These are phyloP conservation scores for Termitomyces sp. DNA, from an alignment of 768 basidiomycete genomes.

Conservation along the genomic window DNA sequence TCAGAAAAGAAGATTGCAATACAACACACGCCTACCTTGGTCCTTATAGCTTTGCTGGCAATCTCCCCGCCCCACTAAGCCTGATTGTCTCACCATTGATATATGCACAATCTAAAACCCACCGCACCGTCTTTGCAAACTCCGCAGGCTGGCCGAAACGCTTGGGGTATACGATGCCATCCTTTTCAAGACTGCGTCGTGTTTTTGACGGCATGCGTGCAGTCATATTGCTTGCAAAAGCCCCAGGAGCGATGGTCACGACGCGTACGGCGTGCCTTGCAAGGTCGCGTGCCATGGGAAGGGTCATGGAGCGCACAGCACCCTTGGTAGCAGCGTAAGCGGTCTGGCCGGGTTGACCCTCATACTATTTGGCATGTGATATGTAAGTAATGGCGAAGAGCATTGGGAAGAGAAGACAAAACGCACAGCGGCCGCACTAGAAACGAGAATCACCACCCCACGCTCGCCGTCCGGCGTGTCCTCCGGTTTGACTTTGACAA, in stretches of 20 bases:
- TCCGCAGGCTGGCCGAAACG: slow-evolving; percentile 47
- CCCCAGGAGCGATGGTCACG: slow-evolving; percentile 52
- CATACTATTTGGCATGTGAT: slow-evolving; percentile 32
- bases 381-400: neutral
- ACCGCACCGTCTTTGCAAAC: slow-evolving; percentile 47
- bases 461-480: slow-evolving; percentile 10
- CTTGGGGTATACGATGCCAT: slow-evolving; percentile 37
- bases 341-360: slow-evolving; percentile 53
- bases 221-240: slow-evolving; percentile 31
- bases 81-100: slow-evolving; percentile 53
- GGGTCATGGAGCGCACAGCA: slow-evolving; percentile 50
- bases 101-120: slow-evolving; percentile 50
- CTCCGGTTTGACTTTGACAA: slow-evolving; percentile 44
- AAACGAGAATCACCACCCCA: neutral
- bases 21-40: neutral
- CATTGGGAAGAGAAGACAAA: neutral
- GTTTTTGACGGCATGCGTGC: neutral
- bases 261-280: slow-evolving; percentile 48
- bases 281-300: slow-evolving; percentile 60
- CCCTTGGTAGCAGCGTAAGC: slow-evolving; percentile 58
- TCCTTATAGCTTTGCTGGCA: neutral
- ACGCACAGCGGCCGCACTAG: neutral
- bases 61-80: slow-evolving; percentile 32
- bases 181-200: slow-evolving; percentile 23
- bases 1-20: neutral